Evolutionary conservation across 768 basidiomycete genomes (phyloP).

Genomic region (Flagelloscypha sp.): DNA sequence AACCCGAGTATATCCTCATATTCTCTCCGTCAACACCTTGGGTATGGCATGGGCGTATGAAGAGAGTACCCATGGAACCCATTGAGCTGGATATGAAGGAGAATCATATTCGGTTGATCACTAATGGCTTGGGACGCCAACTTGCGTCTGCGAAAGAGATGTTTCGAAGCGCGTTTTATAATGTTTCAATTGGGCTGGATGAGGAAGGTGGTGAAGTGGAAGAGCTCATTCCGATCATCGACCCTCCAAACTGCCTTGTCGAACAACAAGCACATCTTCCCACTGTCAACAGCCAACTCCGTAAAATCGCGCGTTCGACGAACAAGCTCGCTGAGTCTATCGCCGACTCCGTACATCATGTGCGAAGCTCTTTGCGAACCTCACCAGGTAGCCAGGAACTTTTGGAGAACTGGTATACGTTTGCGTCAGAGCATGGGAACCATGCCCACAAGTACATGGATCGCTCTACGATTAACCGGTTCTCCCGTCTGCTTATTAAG

Average conservation of each 20-base stretch:
- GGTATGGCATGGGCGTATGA: conserved; percentile 85
- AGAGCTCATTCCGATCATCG: conserved; percentile 28
- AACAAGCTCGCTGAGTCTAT: conserved; percentile 89
- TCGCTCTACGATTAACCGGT: conserved; percentile 54
- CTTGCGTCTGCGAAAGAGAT: conserved; percentile 69
- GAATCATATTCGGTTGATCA: conserved; percentile 82
- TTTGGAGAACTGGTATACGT: conserved; percentile 89
- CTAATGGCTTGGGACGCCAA: conserved; percentile 78
- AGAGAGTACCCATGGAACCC: conserved; percentile 66
- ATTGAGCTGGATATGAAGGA: conserved; percentile 81
- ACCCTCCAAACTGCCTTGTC: conserved; percentile 45
- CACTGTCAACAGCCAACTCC: conserved; percentile 77
- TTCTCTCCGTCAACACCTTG: conserved; percentile 82
- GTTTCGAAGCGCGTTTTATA: conserved; percentile 58
- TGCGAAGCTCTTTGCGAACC: conserved; percentile 57
- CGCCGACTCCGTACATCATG: conserved; percentile 84
- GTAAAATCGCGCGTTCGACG: conserved; percentile 84
- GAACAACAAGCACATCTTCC: conserved; percentile 91
- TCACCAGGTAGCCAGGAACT: conserved; percentile 71
- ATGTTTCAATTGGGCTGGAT: too few relatives aligned
- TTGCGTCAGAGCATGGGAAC: conserved; percentile 93
- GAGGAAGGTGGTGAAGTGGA: conserved; percentile 53
- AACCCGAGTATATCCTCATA: conserved; percentile 71
- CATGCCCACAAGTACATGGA: conserved; percentile 89
- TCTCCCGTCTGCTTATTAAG: conserved; percentile 77